Conservation (phyloP, 495 filamentous ascomycete species). For the Neurospora intermedia region DNA sequence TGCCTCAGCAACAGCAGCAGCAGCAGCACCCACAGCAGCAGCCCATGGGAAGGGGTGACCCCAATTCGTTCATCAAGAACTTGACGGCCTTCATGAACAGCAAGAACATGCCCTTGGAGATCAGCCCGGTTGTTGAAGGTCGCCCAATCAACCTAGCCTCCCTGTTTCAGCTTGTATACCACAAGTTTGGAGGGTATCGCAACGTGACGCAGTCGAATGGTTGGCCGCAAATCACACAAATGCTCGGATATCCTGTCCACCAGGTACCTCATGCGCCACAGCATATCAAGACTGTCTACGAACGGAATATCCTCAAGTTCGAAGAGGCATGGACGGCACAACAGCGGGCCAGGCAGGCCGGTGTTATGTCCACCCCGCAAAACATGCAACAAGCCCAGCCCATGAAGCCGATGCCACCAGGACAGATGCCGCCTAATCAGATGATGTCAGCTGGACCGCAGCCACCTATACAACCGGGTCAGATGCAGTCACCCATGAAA, state of each 20-base stretch:
- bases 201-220: constrained; percentile 51
- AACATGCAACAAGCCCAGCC: constrained; percentile 27
- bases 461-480: constrained; percentile 37
- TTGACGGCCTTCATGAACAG: constrained; percentile 61
- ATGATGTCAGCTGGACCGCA: constrained; percentile 37
- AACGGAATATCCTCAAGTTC: constrained; percentile 60
- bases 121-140: constrained; percentile 57
- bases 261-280: constrained; percentile 54
- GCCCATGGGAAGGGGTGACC: constrained; percentile 23
- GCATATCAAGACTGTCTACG: constrained; percentile 63
- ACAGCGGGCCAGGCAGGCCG: constrained; percentile 44
- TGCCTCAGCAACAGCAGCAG: constrained; percentile 15
- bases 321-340: constrained; percentile 59
- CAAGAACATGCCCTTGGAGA: constrained; percentile 57
- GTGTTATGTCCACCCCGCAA: constrained; percentile 11
- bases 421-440: constrained; percentile 36
- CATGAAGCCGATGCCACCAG: constrained; percentile 24
- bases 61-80: constrained; percentile 65
- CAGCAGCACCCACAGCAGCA: constrained; percentile 12
- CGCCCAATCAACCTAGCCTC: constrained; percentile 60
- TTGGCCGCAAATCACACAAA: constrained; percentile 62
- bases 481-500: constrained; percentile 39
- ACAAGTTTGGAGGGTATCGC: constrained; percentile 63
- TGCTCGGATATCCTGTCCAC: constrained; percentile 52
- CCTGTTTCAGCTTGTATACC: constrained; percentile 65